These are phyloP conservation scores for Penicillium olsonii DNA, from an alignment of 2,329 filamentous ascomycete species.

Conservation along the genomic window DNA sequence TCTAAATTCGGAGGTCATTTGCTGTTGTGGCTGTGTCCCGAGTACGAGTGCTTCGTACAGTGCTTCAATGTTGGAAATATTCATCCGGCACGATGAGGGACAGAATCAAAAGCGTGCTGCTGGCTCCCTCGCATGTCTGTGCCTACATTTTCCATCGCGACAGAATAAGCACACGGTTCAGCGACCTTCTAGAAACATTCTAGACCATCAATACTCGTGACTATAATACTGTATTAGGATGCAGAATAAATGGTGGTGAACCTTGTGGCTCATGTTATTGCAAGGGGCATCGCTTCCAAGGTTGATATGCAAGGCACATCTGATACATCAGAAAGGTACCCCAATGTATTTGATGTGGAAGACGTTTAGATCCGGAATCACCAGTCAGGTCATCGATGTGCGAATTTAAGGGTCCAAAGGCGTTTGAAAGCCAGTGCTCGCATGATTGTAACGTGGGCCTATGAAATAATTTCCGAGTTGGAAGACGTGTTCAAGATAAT, in stretches of 20 bases:
- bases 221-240: too few species aligned
- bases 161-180: neutral
- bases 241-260: neutral
- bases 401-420: neutral
- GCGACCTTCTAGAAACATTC: neutral
- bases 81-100: neutral
- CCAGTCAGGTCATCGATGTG: neutral
- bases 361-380: neutral
- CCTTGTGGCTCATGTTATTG: neutral
- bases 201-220: neutral
- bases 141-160: neutral
- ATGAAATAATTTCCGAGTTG: neutral
- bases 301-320: conserved; percentile 7
- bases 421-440: neutral
- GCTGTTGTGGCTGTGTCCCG: neutral
- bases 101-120: neutral
- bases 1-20: neutral
- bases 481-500: too few species aligned
- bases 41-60: too few species aligned
- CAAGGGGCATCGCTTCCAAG: conserved; percentile 3
- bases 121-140: neutral
- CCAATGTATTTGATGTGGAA: neutral
- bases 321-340: neutral
- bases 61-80: too few species aligned
- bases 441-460: neutral